phyloP scores from a whole-genome alignment of 1,139 yeast genomes.

The Hansenula sp. region DNA sequence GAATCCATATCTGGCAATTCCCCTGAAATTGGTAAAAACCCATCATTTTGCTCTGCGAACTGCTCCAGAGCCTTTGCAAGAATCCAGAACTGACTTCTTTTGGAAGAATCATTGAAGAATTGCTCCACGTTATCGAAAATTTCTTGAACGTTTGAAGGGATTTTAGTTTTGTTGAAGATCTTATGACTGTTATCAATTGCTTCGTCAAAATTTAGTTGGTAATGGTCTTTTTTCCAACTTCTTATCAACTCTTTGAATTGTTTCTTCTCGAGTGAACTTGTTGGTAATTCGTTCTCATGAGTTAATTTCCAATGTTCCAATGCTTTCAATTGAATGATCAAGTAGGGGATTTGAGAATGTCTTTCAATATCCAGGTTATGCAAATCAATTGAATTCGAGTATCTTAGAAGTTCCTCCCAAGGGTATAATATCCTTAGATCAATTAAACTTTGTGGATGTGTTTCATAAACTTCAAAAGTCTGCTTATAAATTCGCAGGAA shows the following conservation, averaged over 20 bases:
- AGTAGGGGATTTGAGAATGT: slow-evolving; percentile 72
- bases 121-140: slow-evolving; percentile 29
- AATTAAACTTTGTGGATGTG: slow-evolving; percentile 63
- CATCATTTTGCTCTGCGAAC: slow-evolving; percentile 41
- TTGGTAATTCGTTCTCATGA: slow-evolving; percentile 38
- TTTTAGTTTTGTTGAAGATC: slow-evolving; percentile 29
- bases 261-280: slow-evolving; percentile 41
- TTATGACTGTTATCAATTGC: slow-evolving; percentile 60
- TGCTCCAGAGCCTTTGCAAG: slow-evolving; percentile 50
- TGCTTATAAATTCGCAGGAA: slow-evolving; percentile 46
- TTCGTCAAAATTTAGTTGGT: slow-evolving; percentile 67
- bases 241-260: slow-evolving; percentile 38
- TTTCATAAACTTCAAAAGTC: slow-evolving; percentile 64
- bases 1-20: slow-evolving; percentile 88
- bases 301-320: slow-evolving; percentile 39
- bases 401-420: slow-evolving; percentile 67
- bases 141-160: slow-evolving; percentile 26
- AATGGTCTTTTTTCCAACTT: slow-evolving; percentile 33
- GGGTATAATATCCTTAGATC: slow-evolving; percentile 73
- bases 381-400: slow-evolving; percentile 49
- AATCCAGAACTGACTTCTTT: slow-evolving; percentile 53
- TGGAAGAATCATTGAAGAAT: slow-evolving; percentile 11
- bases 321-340: slow-evolving; percentile 60
- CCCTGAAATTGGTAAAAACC: slow-evolving; percentile 66
- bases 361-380: slow-evolving; percentile 43